Base-by-base conservation (phyloP, 225 moss, liverwort and hornwort genomes). In the Marchantia polymorpha region DNA sequence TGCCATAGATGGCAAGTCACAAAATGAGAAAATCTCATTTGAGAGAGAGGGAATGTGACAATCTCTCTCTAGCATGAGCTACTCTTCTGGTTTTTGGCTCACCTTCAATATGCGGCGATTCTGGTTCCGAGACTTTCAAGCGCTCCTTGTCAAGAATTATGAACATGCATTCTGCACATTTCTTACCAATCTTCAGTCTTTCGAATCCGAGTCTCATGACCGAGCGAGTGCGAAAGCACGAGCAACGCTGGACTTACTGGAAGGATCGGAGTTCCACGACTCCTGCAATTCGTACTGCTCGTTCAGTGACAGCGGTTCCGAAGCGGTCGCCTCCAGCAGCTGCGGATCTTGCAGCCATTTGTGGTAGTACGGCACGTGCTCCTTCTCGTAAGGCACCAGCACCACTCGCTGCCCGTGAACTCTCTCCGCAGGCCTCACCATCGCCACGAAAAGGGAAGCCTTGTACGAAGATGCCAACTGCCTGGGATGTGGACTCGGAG, bases 161-260 rank as follows among this genome's bases (percentile, higher is more conserved):
- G 69, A 88, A 88, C 65, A 81, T 88, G 60, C 85, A 88, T 77
- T 88, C 88, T 88, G 88, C 54, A n/a, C 52, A 79, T 20, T 15
- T 19, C 12, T 61, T 29, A 6, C 52, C 8, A 55, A 73, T 12
- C 14, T 14, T 52, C 14, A 55, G 73, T 52, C 26, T 27, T 14
- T 3, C 26, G 1, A 73, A 53, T 6, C 53, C 9, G 17, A 11
- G 26, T 64, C 6, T 7, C 3, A 26, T 13, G 9, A 71, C 51
- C 71, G 11, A 71, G 71, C 73, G 54, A 9, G 15, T 22, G 46
- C 22, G 27, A 27, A 25, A 78, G 50, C 13, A 46, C 12, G 11
- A 51, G 72, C 2, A 39, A 39, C 39, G 39, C 39, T 39, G 52
- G n/a, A 69, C 75, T 65, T 71, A 83, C 88, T 88, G 3, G 23